Evolutionary conservation across 306 rosid species (phyloP).

Genomic region (Canavalia gladiata): DNA sequence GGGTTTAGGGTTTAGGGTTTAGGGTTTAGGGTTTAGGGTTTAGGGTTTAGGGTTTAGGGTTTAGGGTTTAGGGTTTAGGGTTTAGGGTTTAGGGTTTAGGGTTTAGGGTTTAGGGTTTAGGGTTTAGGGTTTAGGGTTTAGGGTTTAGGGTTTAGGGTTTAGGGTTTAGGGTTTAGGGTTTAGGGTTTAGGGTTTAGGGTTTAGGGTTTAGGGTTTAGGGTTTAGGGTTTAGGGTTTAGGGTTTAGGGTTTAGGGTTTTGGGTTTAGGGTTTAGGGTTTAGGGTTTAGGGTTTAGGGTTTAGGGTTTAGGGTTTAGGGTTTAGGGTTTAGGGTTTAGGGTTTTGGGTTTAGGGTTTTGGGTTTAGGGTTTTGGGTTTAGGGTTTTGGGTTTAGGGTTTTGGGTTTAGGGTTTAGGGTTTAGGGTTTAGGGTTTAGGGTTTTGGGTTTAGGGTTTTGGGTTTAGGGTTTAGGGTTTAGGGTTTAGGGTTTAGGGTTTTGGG

Average conservation of each 20-base stretch:
- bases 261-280: background rate
- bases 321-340: background rate
- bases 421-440: too few species aligned
- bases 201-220: conserved; percentile 18
- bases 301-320: background rate
- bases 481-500: too few species aligned
- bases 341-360: background rate
- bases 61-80: background rate
- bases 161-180: conserved; percentile 1
- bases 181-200: conserved; percentile 20
- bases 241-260: background rate
- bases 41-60: conserved; percentile 2
- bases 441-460: too few species aligned
- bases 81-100: background rate
- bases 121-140: background rate
- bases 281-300: background rate
- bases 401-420: too few species aligned
- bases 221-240: background rate
- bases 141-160: conserved; percentile 3
- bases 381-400: too few species aligned
- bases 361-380: too few species aligned
- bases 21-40: background rate
- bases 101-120: background rate
- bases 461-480: too few species aligned
- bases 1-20: background rate